Evolutionary conservation across 169 alveolate genomes (phyloP), one percentile per base, ranked within the genome.

Genomic region (Eimeria mitis): DNA sequence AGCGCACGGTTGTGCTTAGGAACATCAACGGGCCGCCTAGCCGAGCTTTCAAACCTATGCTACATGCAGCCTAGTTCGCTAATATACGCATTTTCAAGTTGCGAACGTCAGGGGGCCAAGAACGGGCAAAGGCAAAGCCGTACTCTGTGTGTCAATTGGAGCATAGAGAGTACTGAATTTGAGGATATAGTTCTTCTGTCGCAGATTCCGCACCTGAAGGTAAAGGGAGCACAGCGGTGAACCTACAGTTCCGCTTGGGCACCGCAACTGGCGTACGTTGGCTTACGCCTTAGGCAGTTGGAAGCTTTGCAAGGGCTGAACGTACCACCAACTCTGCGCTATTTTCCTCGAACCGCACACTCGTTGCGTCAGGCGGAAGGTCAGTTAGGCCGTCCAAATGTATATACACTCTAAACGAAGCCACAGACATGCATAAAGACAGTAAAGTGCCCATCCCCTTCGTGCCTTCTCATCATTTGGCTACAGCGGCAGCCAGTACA

Each of bases 241-340:
- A 71, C 54, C 7, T 14, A 1, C 2, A 37, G 54, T 71, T n/a
- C 49, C 11, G 6, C 14, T 71, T 19, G 6, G 2, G 52, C 16
- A 37, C 52, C 13, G 54, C 52, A 14, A 34, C 54, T 54, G 52
- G 54, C 37, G 49, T 71, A 71, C 19, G 31, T 54, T 71, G 81
- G 54, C 81, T 34, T 71, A 42, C 54, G 13, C 52, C 25, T 4
- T 28, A 5, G 71, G 16, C 5, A 59, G 5, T 59, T 59, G 47
- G 25, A 34, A 16, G 37, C 16, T 16, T 34, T 42, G 81, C 9
- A 40, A 37, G 52, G 31, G 75, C 23, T 34, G 47, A 28, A 44
- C 92, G n/a, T 87, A 87, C 92, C 68, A 87, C 65, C 28, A 87
- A 23, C 65, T 87, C 81, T 19, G 92, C 92, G 71, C 92, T 61